Percentiles rank a stretch among this genome's conserved stretches.
Conservation (phyloP, 179 eudicot species). For the Silene vulgaris region DNA sequence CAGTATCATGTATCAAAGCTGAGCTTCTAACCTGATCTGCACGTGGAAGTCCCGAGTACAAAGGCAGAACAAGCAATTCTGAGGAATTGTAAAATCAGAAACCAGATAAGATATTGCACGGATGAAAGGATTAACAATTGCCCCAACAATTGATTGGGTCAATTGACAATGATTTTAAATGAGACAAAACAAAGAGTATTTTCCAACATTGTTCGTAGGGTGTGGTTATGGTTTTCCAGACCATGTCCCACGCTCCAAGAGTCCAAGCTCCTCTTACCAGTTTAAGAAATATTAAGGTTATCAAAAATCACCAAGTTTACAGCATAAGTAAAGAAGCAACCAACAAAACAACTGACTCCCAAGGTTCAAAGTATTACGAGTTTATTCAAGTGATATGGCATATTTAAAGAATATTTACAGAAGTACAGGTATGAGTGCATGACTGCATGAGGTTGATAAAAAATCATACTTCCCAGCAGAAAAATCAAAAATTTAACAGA, state of each 20-base stretch:
- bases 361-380: too few species aligned
- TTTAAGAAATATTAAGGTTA: too few species aligned
- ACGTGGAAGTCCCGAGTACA: slow-evolving; percentile 95
- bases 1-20: slow-evolving; percentile 12
- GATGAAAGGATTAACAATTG: background rate
- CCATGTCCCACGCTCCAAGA: too few species aligned
- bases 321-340: too few species aligned
- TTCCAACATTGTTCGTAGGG: too few species aligned
- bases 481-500: background rate
- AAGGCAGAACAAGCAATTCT: slow-evolving; percentile 79
- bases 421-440: background rate
- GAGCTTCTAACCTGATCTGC: slow-evolving; percentile 72
- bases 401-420: background rate
- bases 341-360: too few species aligned
- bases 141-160: background rate
- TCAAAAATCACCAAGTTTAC: too few species aligned
- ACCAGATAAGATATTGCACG: slow-evolving; percentile 18
- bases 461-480: background rate
- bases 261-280: too few species aligned
- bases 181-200: too few species aligned
- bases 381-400: background rate
- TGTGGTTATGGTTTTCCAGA: too few species aligned
- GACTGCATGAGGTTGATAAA: background rate
- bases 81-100: slow-evolving; percentile 22
- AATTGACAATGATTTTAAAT: background rate